Base-by-base conservation (phyloP, 129 eudicot genomes). In the Lactuca sativa region DNA sequence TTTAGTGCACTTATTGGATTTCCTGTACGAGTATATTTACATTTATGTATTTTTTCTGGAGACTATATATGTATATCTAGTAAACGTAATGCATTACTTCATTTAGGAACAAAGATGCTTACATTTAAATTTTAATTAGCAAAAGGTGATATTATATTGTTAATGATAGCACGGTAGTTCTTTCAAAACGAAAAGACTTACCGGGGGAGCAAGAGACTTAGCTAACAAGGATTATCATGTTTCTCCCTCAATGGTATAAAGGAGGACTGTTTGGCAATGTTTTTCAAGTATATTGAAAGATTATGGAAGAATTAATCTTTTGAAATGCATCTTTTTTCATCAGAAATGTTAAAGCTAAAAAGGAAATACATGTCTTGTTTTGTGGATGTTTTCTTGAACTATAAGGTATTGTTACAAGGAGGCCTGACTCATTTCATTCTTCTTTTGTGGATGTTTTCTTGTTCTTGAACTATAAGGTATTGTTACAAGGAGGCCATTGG, bases 401-500 rank as follows among this genome's bases (percentile, higher is more conserved):
- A 59, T 70, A 80, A 93, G 99, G 99, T 43, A 95, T 95, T 82
- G 99, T 95, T 65, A 95, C 99, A 40, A 82, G 99, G 89, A 86
- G 99, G 85, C 99, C 99, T 73, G 41, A 73, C 71, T 54, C 6
- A 4, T 25, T 34, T 61, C 16, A 1, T 72, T 60, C 5, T 60
- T 63, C 31, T 43, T 56, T 75, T 75, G 53, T 66, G 62, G 67
- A 58, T 65, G 30, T 25, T 25, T 25, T 25, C 30, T n/a, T 62
- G 60, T 62, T 62, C 58, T 70, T 43, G 59, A 63, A 48, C 16
- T 37, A 59, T 66, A 80, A 93, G 99, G 99, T 43, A 95, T 95
- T 82, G 99, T 95, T 65, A 95, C 99, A 40, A 82, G 99, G 89
- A 88, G 99, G 85, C 99, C 99, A 43, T 74, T 95, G 88, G 99